Conservation (phyloP, 805 yeast species). For the Cyberlindnera suaveolens region DNA sequence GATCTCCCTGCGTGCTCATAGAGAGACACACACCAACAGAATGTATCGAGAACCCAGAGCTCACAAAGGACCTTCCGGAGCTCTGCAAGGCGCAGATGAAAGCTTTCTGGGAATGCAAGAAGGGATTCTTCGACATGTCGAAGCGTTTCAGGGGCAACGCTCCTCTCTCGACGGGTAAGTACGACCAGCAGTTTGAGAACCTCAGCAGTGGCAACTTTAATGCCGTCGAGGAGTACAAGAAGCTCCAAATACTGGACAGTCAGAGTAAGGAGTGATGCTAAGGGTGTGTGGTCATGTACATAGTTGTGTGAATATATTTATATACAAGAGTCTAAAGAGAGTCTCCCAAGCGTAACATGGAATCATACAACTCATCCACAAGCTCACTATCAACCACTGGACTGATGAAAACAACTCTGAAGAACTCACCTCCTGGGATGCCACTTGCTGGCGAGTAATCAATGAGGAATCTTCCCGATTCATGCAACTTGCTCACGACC, state of each 20-base stretch:
- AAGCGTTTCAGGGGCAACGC: slow-evolving; percentile 93
- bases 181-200: slow-evolving; percentile 80
- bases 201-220: slow-evolving; percentile 77
- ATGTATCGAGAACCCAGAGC: slow-evolving; percentile 76
- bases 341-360: slow-evolving; percentile 32
- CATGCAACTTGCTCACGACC: slow-evolving; percentile 56
- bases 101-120: slow-evolving; percentile 84
- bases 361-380: slow-evolving; percentile 38
- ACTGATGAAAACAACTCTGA: slow-evolving; percentile 77
- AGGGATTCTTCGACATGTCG: slow-evolving; percentile 86
- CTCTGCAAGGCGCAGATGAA: slow-evolving; percentile 79
- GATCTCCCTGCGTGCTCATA: slow-evolving; percentile 93
- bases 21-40: slow-evolving; percentile 86
- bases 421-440: slow-evolving; percentile 64
- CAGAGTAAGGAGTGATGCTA: slow-evolving; percentile 30
- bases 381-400: slow-evolving; percentile 45
- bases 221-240: slow-evolving; percentile 72
- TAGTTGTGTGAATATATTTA: not conserved
- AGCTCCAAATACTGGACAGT: slow-evolving; percentile 57
- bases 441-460: slow-evolving; percentile 73
- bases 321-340: not conserved
- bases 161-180: slow-evolving; percentile 85
- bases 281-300: too few relatives aligned
- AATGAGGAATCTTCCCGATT: slow-evolving; percentile 59
- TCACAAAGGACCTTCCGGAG: slow-evolving; percentile 75